These are phyloP conservation scores for Benincasa hispida DNA, from an alignment of 306 rosid species.

Conservation along the genomic window DNA sequence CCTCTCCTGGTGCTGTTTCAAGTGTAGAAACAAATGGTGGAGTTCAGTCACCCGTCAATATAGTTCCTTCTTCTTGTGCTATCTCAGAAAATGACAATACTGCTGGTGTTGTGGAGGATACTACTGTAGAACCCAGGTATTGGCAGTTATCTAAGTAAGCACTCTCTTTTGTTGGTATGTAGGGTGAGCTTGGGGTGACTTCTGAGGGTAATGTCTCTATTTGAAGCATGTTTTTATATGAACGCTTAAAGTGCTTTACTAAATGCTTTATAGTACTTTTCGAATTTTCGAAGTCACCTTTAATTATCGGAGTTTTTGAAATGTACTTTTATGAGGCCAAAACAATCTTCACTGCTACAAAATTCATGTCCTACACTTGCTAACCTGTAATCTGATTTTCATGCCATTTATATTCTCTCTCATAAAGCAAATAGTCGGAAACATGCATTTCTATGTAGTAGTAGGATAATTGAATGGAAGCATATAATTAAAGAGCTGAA, in stretches of 20 bases:
- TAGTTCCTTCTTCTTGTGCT: conserved; percentile 23
- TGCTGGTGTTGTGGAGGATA: conserved; percentile 19
- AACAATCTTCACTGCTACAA: background rate
- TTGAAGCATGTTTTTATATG: background rate
- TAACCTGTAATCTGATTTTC: background rate
- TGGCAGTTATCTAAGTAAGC: conserved; percentile 5
- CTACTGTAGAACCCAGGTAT: conserved; percentile 45
- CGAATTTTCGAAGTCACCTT: background rate
- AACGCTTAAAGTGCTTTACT: background rate
- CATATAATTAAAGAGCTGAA: background rate
- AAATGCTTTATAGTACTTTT: background rate
- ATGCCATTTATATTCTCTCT: background rate
- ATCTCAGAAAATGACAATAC: conserved; percentile 27
- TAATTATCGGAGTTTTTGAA: background rate
- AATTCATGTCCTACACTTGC: background rate
- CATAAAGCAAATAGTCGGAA: background rate
- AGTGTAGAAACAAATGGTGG: conserved; percentile 29
- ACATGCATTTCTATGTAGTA: background rate
- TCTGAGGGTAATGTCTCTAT: background rate
- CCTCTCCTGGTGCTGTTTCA: conserved; percentile 39
- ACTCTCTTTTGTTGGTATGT: background rate
- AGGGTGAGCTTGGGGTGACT: background rate
- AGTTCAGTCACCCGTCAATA: conserved; percentile 28
- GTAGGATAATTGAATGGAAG: background rate
- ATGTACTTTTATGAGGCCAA: background rate